These are phyloP conservation scores for Hypoxylon crocopeplum DNA, from an alignment of 495 filamentous ascomycete genomes.

Conservation along the genomic window DNA sequence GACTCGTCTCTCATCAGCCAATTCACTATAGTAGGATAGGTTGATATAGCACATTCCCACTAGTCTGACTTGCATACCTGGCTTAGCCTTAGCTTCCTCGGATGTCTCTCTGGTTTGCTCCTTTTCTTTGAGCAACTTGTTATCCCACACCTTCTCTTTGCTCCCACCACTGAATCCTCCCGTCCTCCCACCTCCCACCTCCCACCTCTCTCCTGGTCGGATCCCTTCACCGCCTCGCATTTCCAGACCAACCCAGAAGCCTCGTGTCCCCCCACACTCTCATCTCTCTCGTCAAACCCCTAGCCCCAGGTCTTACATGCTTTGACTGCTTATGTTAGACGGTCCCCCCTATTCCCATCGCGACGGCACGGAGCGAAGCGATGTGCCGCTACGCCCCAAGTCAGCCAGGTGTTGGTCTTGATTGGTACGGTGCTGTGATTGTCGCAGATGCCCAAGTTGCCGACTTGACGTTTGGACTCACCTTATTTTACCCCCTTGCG, in stretches of 20 bases:
- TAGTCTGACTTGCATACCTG: constrained; percentile 32
- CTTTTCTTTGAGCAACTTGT: constrained; percentile 8
- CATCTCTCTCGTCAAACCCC: constrained; percentile 31
- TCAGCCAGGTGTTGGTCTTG: constrained; percentile 28
- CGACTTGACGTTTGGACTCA: constrained; percentile 22
- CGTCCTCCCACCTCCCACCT: constrained; percentile 6
- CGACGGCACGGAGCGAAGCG: constrained; percentile 41
- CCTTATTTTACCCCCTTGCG: constrained; percentile 29
- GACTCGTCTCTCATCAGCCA: constrained; percentile 3
- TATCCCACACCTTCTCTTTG: constrained; percentile 30
- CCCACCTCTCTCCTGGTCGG: constrained; percentile 3
- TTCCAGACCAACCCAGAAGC: constrained; percentile 37
- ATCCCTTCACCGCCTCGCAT: constrained; percentile 37
- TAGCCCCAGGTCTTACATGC: constrained; percentile 29
- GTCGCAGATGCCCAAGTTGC: constrained; percentile 31
- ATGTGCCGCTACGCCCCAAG: constrained; percentile 37
- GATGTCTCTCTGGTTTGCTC: constrained; percentile 23
- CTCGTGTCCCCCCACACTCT: constrained; percentile 36
- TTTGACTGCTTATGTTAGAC: constrained; percentile 39
- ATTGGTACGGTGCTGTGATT: constrained; percentile 32
- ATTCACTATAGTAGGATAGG: background rate
- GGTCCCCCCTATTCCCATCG: constrained; percentile 31
- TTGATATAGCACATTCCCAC: constrained; percentile 14
- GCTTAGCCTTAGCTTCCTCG: constrained; percentile 8
- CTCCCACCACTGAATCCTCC: constrained; percentile 11